Evolutionary conservation across 129 eudicot species (phyloP).

Genomic region (Saposhnikovia divaricata): DNA sequence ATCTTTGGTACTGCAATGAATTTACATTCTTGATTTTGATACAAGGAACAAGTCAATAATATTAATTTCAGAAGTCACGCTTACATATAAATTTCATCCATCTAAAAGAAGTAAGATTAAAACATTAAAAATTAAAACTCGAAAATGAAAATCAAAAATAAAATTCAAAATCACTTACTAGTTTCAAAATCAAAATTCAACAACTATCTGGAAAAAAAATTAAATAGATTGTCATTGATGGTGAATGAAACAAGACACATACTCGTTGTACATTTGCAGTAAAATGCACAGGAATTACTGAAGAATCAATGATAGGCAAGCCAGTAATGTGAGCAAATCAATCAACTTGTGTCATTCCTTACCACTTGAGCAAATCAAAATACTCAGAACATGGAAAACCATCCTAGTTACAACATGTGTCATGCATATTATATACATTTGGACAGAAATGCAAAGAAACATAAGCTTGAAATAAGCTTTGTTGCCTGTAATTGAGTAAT

Average conservation of each 20-base stretch:
- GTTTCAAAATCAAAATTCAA: slow-evolving; percentile 21
- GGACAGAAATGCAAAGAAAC: slow-evolving; percentile 4
- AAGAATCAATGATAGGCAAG: background rate
- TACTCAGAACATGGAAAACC: background rate
- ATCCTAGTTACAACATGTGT: background rate
- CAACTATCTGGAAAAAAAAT: slow-evolving; percentile 40
- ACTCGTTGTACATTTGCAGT: background rate
- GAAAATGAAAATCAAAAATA: no score
- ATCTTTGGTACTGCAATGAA: no score
- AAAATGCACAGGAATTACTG: background rate
- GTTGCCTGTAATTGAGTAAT: no score
- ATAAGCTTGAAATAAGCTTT: no score
- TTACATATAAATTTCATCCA: no score
- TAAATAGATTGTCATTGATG: background rate
- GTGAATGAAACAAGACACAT: background rate
- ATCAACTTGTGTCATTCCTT: background rate
- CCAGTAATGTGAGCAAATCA: background rate
- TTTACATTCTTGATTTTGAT: no score
- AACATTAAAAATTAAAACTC: no score
- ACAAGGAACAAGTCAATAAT: no score
- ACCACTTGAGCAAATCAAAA: background rate
- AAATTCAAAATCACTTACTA: no score
- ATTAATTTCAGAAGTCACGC: no score
- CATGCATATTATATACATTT: background rate
- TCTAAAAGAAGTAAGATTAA: no score